Conservation (phyloP, 768 basidiomycete genomes). For the Candolleomyces aberdarensis region DNA sequence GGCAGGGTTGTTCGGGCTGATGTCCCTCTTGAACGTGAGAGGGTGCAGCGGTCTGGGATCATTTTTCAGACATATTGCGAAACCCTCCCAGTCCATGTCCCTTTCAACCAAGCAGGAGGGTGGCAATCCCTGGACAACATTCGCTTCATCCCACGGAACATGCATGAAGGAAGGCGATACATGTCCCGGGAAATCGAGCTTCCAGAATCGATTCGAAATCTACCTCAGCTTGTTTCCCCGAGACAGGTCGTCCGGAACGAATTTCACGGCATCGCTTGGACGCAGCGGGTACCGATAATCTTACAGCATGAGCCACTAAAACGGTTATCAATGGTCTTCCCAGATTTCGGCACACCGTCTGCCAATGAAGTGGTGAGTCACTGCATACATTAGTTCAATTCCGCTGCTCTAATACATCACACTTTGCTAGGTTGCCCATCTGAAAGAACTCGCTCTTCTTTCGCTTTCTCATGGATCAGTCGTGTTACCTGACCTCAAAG, state of each 20-base stretch:
- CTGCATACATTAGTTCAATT: background rate
- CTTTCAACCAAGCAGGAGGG: conserved; percentile 3
- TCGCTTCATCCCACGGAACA: conserved; percentile 39
- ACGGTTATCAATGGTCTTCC: conserved; percentile 31
- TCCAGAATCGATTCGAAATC: conserved; percentile 15
- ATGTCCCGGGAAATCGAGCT: background rate
- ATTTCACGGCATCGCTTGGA: conserved; percentile 45
- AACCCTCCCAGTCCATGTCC: conserved; percentile 28
- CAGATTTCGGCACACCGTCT: conserved; percentile 36
- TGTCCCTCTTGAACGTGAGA: conserved; percentile 7
- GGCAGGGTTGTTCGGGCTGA: conserved; percentile 32
- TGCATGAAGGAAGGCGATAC: background rate
- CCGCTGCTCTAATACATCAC: background rate
- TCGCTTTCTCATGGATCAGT: conserved; percentile 19
- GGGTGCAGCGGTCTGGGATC: conserved; percentile 21
- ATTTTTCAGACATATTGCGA: conserved; percentile 34
- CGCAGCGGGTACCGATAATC: conserved; percentile 34
- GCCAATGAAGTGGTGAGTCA: conserved; percentile 41
- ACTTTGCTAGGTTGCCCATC: conserved; percentile 36
- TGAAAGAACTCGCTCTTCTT: conserved; percentile 26
- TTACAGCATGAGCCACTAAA: conserved; percentile 27
- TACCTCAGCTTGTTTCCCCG: conserved; percentile 36
- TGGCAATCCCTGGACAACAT: conserved; percentile 33
- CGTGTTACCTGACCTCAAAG: conserved; percentile 35
- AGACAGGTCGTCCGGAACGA: conserved; percentile 33